Percentiles rank a stretch among this genome's conserved stretches.
Evolutionary conservation across 345 rosid genomes (phyloP).

Genomic region (Camelina hispida): DNA sequence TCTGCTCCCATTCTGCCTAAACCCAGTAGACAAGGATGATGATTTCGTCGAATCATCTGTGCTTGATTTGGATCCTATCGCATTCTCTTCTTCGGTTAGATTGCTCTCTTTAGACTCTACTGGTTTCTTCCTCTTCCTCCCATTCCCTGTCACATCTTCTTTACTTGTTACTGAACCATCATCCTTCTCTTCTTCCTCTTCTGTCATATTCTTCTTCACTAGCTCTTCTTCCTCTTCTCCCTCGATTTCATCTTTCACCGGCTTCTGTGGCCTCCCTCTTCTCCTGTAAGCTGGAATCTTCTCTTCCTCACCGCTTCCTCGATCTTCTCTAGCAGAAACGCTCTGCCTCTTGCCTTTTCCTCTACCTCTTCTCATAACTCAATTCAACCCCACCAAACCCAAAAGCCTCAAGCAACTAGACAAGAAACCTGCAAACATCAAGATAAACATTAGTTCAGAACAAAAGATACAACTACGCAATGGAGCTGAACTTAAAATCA

Average conservation of each 20-base stretch:
- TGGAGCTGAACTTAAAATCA: constrained; percentile 3
- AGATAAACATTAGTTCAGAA: not conserved
- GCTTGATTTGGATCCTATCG: constrained; percentile 52
- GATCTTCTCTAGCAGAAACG: constrained; percentile 53
- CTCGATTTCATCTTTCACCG: constrained; percentile 50
- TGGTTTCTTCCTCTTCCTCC: constrained; percentile 61
- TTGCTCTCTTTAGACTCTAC: constrained; percentile 53
- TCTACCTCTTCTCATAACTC: constrained; percentile 58
- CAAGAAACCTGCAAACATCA: constrained; percentile 12
- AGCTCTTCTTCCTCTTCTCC: constrained; percentile 41
- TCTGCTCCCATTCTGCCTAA: constrained; percentile 67
- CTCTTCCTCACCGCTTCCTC: constrained; percentile 69
- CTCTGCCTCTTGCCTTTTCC: constrained; percentile 75
- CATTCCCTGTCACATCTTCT: constrained; percentile 54
- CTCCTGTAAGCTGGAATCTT: constrained; percentile 56
- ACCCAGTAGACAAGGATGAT: constrained; percentile 47
- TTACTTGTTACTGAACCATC: constrained; percentile 47
- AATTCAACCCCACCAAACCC: not conserved
- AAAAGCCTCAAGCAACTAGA: constrained; percentile 28
- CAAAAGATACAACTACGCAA: constrained; percentile 30
- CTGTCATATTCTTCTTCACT: constrained; percentile 38
- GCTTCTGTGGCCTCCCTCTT: constrained; percentile 79
- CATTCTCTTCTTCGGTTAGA: constrained; percentile 61
- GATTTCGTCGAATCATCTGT: constrained; percentile 53
- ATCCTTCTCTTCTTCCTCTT: constrained; percentile 34